Base-by-base conservation (phyloP, 805 yeast genomes). In the Vanderwaltozyma yarrowii region DNA sequence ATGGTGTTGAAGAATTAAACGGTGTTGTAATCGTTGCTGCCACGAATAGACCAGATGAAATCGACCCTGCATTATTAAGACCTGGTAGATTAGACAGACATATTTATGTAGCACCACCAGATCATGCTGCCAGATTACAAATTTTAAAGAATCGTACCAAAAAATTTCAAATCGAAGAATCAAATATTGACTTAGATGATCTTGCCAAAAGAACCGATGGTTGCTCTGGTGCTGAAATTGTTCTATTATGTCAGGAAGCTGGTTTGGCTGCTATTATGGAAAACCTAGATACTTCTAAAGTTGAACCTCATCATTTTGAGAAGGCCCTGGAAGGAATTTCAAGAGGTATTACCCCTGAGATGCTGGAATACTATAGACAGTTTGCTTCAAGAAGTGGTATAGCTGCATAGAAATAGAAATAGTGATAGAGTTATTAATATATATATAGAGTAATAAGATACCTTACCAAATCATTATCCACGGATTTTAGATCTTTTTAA, bases 31-130 rank as follows among this genome's bases (percentile, higher is more conserved):
- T 92, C 10, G 80, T 92, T 21, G 98, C 96, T 2, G 98, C 98
- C 9, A 92, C 99, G 0, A 92, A 92, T 57, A 70, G 95, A 51
- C 99, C 99, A 0, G 87, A 86, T 33, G 81, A 82, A 19, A 86
- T 92, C 32, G 98, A 92, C 54, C 73, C 95, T 0, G 98, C 98
- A 0, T 65, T 92, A 40, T 66, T 92, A 54, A 75, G 99, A 52
- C 98, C 99, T 0, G 99, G 99, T 0, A 73, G 99, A 56, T 67
- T 92, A 45, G 98, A 92, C 56, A 73, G 97, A 50, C 89, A 89
- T 47, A 76, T 92, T 24, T 92, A 85, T 54, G 97, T 92, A 9
- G 74, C 82, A 0, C 97, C 97, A 2, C 98, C 98, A 0, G 95
- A 88, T 54, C 61, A 51, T 36, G 77, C 70, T 2, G 96, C 96